These are phyloP conservation scores for Tetracladium setigerum DNA, from an alignment of 495 filamentous ascomycete species.

Conservation along the genomic window DNA sequence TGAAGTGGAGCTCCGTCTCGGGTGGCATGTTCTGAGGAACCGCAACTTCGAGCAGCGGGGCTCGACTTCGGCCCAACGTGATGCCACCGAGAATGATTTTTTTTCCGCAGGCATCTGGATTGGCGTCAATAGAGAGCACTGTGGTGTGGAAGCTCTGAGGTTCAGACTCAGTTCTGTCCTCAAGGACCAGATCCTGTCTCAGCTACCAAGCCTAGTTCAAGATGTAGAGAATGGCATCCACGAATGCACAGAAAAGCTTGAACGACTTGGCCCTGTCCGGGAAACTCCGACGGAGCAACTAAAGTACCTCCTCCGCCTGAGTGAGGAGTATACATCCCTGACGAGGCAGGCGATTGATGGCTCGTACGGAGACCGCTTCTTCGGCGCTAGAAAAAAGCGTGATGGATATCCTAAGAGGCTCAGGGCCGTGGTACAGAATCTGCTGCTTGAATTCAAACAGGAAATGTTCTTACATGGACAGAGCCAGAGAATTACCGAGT, in stretches of 20 bases:
- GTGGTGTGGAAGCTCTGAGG: slow-evolving; percentile 43
- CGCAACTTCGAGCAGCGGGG: slow-evolving; percentile 33
- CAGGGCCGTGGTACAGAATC: slow-evolving; percentile 51
- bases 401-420: slow-evolving; percentile 42
- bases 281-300: slow-evolving; percentile 41
- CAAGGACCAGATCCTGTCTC: slow-evolving; percentile 41
- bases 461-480: slow-evolving; percentile 41
- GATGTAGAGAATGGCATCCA: slow-evolving; percentile 42
- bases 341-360: slow-evolving; percentile 46
- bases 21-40: slow-evolving; percentile 46
- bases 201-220: slow-evolving; percentile 50
- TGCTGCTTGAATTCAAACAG: slow-evolving; percentile 48
- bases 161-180: slow-evolving; percentile 49
- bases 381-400: slow-evolving; percentile 32
- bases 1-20: slow-evolving; percentile 37
- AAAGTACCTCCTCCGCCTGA: slow-evolving; percentile 43
- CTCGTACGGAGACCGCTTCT: slow-evolving; percentile 49
- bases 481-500: slow-evolving; percentile 25
- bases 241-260: slow-evolving; percentile 23
- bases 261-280: slow-evolving; percentile 41
- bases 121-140: slow-evolving; percentile 9
- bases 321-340: slow-evolving; percentile 40
- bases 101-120: slow-evolving; percentile 32
- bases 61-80: slow-evolving; percentile 26
- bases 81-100: slow-evolving; percentile 29